Percentiles rank a stretch among this genome's conserved stretches.
phyloP scores from a whole-genome alignment of 2,329 filamentous ascomycete species.

The Fusarium ramigenum region DNA sequence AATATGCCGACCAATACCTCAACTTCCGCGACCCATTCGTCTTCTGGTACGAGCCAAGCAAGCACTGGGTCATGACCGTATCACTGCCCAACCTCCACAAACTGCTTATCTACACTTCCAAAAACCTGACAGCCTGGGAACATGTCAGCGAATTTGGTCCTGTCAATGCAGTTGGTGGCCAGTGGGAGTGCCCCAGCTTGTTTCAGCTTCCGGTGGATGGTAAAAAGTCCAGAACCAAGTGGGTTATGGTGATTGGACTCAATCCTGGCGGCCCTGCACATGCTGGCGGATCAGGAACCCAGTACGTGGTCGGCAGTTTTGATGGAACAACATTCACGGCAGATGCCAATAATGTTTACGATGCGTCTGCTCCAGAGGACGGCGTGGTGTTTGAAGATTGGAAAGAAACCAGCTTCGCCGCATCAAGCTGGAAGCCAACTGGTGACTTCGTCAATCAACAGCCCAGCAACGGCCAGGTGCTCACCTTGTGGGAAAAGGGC shows the following conservation, averaged over 20 bases:
- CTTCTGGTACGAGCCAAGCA: neutral
- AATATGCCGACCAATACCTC: neutral
- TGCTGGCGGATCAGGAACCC: neutral
- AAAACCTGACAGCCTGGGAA: neutral
- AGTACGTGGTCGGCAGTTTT: neutral
- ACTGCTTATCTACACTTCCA: neutral
- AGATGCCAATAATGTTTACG: neutral
- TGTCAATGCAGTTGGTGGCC: neutral
- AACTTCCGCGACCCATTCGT: neutral
- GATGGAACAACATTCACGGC: neutral
- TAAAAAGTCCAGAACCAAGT: neutral
- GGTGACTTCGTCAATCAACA: neutral
- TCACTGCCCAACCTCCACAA: neutral
- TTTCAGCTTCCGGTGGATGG: neutral
- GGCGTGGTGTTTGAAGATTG: neutral
- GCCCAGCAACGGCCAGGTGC: neutral
- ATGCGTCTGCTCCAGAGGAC: neutral
- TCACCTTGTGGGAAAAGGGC: neutral
- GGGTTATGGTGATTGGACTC: neutral
- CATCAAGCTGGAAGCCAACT: neutral
- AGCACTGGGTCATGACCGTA: neutral
- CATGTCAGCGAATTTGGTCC: neutral
- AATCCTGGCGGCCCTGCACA: neutral
- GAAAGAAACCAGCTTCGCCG: neutral
- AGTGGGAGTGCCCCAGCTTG: neutral